Base-by-base conservation (phyloP, 371 early-diverging fungal genomes). In the Mortierella sp. region DNA sequence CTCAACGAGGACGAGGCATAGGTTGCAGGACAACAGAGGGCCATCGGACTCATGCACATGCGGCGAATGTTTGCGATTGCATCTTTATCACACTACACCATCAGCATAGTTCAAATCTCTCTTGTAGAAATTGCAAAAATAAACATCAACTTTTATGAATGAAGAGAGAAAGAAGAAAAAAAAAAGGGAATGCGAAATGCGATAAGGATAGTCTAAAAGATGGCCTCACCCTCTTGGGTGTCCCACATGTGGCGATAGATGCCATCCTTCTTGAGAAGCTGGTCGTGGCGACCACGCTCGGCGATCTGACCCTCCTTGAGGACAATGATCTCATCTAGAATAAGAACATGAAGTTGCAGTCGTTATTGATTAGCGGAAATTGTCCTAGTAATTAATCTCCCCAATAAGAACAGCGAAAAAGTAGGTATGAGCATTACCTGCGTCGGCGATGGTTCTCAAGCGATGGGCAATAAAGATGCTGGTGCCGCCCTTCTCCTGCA, bases 241-340 rank as follows among this genome's bases (percentile, higher is more conserved):
- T 82, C 85, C 97, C 97, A 98, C 97, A 98, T 96, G 24, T 89
- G 87, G 31, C 90, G 88, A 80, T 98, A 98, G 70, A 96, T 73
- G 64, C 96, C 94, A 7, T 86, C 84, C 53, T 80, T 80, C 45
- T 73, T 71, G 11, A 96, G 66, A 40, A 97, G 77, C 29, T 90
- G 88, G 13, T 91, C 93, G 78, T 97, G 97, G 4, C 81, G 87
- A 13, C 97, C 97, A 31, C 86, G 85, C 76, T 93, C 93, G 0
- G 85, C 89, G 10, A 94, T 86, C 39, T 87, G 85, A 37, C 94
- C 94, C 31, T 92, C 86, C 41, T 90, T 88, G 16, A 96, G 86
- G 24, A 96, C 96, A 85, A 93, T 91, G 53, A 96, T 96, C 53
- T 89, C 77, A 71, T 96, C 91, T 91, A 81, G 10, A 34, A 44